phyloP scores from a whole-genome alignment of 2,329 filamentous ascomycete genomes.

The Leptodontidium sp. region DNA sequence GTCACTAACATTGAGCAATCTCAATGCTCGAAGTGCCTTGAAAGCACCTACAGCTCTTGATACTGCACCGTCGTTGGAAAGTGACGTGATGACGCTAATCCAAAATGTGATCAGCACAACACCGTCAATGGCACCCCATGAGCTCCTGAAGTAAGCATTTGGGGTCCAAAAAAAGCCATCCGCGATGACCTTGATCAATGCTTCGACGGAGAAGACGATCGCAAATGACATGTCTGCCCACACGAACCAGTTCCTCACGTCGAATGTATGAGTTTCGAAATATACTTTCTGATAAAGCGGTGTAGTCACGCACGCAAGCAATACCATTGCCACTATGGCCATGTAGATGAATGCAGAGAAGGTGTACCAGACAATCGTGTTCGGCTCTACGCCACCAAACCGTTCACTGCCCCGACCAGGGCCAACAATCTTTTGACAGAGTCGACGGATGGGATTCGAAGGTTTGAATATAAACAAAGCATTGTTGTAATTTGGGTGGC shows the following conservation, averaged over 20 bases:
- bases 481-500: conserved; percentile 91
- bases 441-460: conserved; percentile 76
- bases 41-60: conserved; percentile 94
- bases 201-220: conserved; percentile 84
- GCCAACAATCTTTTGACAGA: conserved; percentile 91
- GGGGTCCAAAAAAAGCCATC: conserved; percentile 97
- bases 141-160: conserved; percentile 95
- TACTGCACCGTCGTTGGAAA: conserved; percentile 82
- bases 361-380: conserved; percentile 88
- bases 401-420: conserved; percentile 87
- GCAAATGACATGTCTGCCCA: conserved; percentile 94
- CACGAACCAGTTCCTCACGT: conserved; percentile 86
- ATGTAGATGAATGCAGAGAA: conserved; percentile 95
- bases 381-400: conserved; percentile 88
- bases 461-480: conserved; percentile 88
- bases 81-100: conserved; percentile 88
- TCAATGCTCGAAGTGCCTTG: conserved; percentile 91
- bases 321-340: conserved; percentile 96
- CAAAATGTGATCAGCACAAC: conserved; percentile 91
- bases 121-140: conserved; percentile 96
- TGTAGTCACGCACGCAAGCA: conserved; percentile 92
- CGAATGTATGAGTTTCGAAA: conserved; percentile 68
- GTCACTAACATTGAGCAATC: conserved; percentile 94
- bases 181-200: conserved; percentile 89
- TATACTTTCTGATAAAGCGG: conserved; percentile 93